Evolutionary conservation across 345 rosid species (phyloP).

Genomic region (Turnera subulata): DNA sequence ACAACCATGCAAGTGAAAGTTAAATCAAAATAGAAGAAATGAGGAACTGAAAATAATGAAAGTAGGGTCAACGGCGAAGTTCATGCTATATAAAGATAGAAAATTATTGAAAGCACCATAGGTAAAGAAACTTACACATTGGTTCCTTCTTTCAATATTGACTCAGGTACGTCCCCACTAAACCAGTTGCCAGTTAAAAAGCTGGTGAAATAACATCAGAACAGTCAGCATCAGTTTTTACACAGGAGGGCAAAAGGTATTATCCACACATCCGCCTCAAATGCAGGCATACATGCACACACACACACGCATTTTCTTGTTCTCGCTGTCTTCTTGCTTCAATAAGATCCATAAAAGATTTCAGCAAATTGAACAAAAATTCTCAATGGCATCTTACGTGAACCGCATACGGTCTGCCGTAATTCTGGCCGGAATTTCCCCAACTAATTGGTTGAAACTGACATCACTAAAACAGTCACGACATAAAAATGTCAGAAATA

Average conservation of each 20-base stretch:
- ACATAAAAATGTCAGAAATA: not conserved
- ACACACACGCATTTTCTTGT: too few species aligned
- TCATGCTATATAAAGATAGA: not conserved
- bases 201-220: slow-evolving; percentile 29
- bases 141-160: slow-evolving; percentile 42
- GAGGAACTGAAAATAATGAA: too few species aligned
- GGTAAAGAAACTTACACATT: slow-evolving; percentile 41
- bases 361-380: too few species aligned
- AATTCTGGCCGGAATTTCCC: slow-evolving; percentile 38
- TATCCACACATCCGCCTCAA: too few species aligned
- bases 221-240: not conserved
- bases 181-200: slow-evolving; percentile 46
- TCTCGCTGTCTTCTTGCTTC: too few species aligned
- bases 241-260: not conserved
- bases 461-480: slow-evolving; percentile 38
- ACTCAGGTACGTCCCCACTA: slow-evolving; percentile 43
- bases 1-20: not conserved
- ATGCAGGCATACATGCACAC: too few species aligned
- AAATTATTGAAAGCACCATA: not conserved
- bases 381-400: slow-evolving; percentile 31
- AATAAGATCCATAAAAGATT: not conserved
- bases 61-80: not conserved
- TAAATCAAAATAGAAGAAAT: not conserved
- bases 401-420: slow-evolving; percentile 30
- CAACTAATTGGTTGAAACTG: slow-evolving; percentile 57